Evolutionary conservation across 768 basidiomycete species (phyloP).

Genomic region (Gloeophyllum trabeum): DNA sequence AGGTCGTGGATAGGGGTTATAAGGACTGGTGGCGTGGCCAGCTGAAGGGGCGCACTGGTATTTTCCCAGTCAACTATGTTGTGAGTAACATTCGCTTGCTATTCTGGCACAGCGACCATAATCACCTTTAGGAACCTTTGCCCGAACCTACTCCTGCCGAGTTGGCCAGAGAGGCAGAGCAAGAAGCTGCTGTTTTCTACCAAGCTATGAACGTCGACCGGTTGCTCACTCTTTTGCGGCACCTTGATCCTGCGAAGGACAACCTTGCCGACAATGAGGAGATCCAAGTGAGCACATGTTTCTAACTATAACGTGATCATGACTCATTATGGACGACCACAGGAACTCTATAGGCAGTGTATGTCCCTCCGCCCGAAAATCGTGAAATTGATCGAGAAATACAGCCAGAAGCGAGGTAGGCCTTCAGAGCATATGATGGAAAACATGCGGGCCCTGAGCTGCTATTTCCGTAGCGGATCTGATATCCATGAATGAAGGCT

Average conservation of each 20-base stretch:
- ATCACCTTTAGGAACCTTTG: slow-evolving; percentile 51
- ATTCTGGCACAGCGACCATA: slow-evolving; percentile 1
- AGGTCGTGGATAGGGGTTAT: slow-evolving; percentile 88
- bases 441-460: neutral
- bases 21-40: slow-evolving; percentile 98
- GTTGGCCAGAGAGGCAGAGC: slow-evolving; percentile 70
- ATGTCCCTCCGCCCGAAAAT: slow-evolving; percentile 91
- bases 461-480: slow-evolving; percentile 58
- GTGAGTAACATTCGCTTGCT: slow-evolving; percentile 28
- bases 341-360: slow-evolving; percentile 86
- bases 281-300: slow-evolving; percentile 44
- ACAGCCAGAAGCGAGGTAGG: slow-evolving; percentile 80
- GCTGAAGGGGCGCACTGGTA: slow-evolving; percentile 80
- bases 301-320: slow-evolving; percentile 2
- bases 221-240: slow-evolving; percentile 61
- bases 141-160: slow-evolving; percentile 76
- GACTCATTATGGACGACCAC: slow-evolving; percentile 6
- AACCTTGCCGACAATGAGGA: slow-evolving; percentile 89
- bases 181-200: slow-evolving; percentile 81
- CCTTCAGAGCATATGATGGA: neutral
- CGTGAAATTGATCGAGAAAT: slow-evolving; percentile 93
- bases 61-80: slow-evolving; percentile 96
- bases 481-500: slow-evolving; percentile 90
- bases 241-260: slow-evolving; percentile 65
- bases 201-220: slow-evolving; percentile 81